phyloP scores from a whole-genome alignment of 345 rosid genomes.

The Clarkia xantiana region DNA sequence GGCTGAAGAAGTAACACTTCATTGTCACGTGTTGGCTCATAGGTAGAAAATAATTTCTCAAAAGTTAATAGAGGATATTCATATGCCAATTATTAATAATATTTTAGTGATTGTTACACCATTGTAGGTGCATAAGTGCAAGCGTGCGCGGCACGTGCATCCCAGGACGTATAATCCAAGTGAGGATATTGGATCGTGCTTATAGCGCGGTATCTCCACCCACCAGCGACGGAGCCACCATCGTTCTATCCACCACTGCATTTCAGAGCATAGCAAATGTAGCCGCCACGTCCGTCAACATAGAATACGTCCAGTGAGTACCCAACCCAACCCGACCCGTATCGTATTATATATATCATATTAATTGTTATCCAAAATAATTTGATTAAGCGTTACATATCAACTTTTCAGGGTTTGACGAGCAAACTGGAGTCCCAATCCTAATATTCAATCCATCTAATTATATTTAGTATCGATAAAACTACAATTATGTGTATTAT shows the following conservation, averaged over 20 bases:
- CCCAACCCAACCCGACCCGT: no score
- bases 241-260: conserved; percentile 31
- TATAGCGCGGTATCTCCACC: conserved; percentile 24
- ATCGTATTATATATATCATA: no score
- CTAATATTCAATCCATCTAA: no score
- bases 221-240: conserved; percentile 15
- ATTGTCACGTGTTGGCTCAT: neutral
- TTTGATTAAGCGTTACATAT: no score
- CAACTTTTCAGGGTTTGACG: no score
- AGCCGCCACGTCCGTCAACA: conserved; percentile 17
- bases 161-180: conserved; percentile 16
- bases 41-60: no score
- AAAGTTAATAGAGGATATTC: neutral
- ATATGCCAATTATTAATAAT: neutral
- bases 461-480: no score
- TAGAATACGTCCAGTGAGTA: conserved; percentile 36
- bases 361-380: no score
- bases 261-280: conserved; percentile 22
- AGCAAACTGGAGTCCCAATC: no score
- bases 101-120: neutral
- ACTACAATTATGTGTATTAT: no score
- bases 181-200: conserved; percentile 32
- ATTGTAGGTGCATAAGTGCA: conserved; percentile 32
- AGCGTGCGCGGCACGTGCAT: conserved; percentile 16
- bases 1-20: no score